These are phyloP conservation scores for Ogataea polymorpha DNA, from an alignment of 805 yeast genomes.

Conservation along the genomic window DNA sequence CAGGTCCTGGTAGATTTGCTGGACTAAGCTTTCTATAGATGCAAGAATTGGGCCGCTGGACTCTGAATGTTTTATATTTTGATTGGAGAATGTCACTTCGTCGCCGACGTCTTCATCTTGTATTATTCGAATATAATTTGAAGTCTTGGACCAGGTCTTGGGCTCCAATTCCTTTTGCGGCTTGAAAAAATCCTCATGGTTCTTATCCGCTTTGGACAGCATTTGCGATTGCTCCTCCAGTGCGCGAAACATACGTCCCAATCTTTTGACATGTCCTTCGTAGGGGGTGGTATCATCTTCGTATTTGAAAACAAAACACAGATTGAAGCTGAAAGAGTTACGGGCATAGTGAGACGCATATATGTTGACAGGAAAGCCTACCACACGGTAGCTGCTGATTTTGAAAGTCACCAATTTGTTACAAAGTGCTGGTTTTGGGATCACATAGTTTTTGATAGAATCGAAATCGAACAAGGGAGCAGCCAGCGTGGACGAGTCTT, in stretches of 20 bases:
- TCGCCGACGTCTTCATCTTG: constrained; percentile 30
- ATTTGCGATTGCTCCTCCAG: constrained; percentile 85
- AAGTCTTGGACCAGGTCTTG: constrained; percentile 16
- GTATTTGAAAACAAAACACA: constrained; percentile 86
- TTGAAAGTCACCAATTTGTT: constrained; percentile 75
- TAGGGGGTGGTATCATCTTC: constrained; percentile 80
- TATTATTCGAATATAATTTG: constrained; percentile 31
- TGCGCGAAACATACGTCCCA: constrained; percentile 86
- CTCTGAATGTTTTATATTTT: constrained; percentile 23
- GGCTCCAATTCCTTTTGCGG: constrained; percentile 6
- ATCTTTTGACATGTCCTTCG: constrained; percentile 77
- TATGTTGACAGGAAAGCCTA: constrained; percentile 88
- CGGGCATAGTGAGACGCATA: constrained; percentile 75
- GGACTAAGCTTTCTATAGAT: constrained; percentile 71
- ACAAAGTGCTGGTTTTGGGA: constrained; percentile 91
- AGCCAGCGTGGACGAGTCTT: constrained; percentile 35
- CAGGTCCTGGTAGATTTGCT: constrained; percentile 90
- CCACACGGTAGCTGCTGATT: constrained; percentile 63
- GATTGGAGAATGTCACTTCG: constrained; percentile 23
- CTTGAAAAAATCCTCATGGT: constrained; percentile 42
- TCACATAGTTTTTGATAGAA: constrained; percentile 81
- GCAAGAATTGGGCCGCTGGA: constrained; percentile 29
- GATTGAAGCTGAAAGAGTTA: constrained; percentile 88
- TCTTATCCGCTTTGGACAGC: constrained; percentile 54
- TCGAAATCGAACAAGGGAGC: constrained; percentile 70